phyloP scores from a whole-genome alignment of 1,139 yeast genomes.

The Saccharomyces hybrid region DNA sequence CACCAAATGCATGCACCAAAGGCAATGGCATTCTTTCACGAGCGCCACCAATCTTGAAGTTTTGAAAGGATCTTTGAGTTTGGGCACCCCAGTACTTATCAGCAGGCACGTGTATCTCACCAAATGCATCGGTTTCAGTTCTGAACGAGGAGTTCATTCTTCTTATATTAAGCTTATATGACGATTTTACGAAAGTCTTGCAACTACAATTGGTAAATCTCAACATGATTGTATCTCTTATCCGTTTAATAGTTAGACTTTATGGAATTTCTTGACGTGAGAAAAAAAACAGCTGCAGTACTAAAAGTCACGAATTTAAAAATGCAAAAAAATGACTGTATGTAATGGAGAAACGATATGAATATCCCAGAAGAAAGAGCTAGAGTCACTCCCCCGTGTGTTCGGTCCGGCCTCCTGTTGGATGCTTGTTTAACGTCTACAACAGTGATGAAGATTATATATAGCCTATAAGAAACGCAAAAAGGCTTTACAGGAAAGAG shows the following conservation, averaged over 20 bases:
- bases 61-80: constrained; percentile 87
- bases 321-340: neutral
- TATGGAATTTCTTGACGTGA: neutral
- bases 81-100: constrained; percentile 96
- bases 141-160: constrained; percentile 33
- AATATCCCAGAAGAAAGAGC: neutral
- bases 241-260: neutral
- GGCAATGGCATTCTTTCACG: constrained; percentile 92
- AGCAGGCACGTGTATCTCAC: constrained; percentile 83
- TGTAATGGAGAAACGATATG: neutral
- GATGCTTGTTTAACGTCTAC: neutral
- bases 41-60: constrained; percentile 91
- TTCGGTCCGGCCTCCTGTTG: neutral
- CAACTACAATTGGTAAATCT: neutral
- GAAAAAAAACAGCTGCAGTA: neutral
- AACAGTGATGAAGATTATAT: neutral
- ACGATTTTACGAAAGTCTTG: neutral
- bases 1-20: constrained; percentile 83
- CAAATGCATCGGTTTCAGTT: constrained; percentile 91
- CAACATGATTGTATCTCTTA: neutral
- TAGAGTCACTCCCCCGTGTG: neutral
- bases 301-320: neutral
- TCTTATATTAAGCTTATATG: neutral
- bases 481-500: neutral
- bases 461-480: neutral